Percentiles rank a stretch among this genome's conserved stretches.
These are phyloP conservation scores for Zoysia matrella DNA, from an alignment of 202 grass and related monocot species.

Conservation along the genomic window DNA sequence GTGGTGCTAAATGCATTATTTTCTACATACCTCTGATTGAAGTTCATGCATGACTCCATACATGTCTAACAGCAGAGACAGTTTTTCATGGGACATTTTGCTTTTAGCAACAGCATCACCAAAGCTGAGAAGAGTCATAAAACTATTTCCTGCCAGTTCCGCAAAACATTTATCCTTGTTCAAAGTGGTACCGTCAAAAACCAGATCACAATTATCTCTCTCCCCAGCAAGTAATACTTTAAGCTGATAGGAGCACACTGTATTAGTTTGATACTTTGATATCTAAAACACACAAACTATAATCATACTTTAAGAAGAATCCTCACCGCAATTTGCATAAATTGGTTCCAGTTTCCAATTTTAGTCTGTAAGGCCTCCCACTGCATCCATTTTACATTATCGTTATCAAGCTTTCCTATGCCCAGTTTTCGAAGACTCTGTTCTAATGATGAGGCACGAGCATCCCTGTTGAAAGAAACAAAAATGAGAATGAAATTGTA, in stretches of 20 bases:
- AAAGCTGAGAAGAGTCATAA: conserved; percentile 80
- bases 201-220: conserved; percentile 77
- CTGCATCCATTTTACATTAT: conserved; percentile 87
- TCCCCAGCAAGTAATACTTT: conserved; percentile 84
- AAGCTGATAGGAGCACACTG: conserved; percentile 60
- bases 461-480: conserved; percentile 61
- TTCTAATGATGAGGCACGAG: conserved; percentile 69
- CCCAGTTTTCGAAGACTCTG: conserved; percentile 73
- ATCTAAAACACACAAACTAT: conserved; percentile 26
- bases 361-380: conserved; percentile 89
- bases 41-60: conserved; percentile 94
- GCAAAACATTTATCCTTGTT: conserved; percentile 82
- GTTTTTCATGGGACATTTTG: conserved; percentile 91
- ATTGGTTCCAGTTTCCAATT: conserved; percentile 88
- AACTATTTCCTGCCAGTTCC: conserved; percentile 68
- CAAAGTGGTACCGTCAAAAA: conserved; percentile 70
- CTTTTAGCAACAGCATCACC: conserved; percentile 93
- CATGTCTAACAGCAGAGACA: conserved; percentile 92
- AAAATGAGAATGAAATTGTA: conserved; percentile 1
- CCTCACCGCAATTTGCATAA: conserved; percentile 85
- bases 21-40: conserved; percentile 72
- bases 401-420: conserved; percentile 77
- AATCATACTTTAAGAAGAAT: conserved; percentile 29
- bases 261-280: conserved; percentile 33
- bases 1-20: conserved; percentile 17